phyloP scores from a whole-genome alignment of 1,284 basidiomycete species.

The Exobasidium cylindrosporum region DNA sequence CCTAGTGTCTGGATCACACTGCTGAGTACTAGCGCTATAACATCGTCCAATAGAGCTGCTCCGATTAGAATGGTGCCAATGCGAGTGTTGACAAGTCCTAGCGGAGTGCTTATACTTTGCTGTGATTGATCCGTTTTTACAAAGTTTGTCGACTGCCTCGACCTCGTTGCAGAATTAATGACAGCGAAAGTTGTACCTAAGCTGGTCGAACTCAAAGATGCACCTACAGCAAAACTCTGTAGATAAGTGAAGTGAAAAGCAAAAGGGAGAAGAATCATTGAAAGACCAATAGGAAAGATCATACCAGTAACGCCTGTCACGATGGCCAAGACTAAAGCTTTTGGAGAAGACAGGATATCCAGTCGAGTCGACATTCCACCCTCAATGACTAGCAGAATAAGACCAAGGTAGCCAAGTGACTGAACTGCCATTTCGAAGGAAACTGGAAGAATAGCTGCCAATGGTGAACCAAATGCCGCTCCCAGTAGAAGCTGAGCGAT shows the following conservation, averaged over 20 bases:
- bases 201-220: slow-evolving; percentile 62
- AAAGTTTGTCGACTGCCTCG: background rate
- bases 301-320: slow-evolving; percentile 61
- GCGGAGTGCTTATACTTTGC: background rate
- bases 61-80: slow-evolving; percentile 61
- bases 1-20: slow-evolving; percentile 59
- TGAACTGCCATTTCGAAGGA: slow-evolving; percentile 59
- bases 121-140: background rate
- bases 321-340: slow-evolving; percentile 57
- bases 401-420: slow-evolving; percentile 61
- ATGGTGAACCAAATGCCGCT: slow-evolving; percentile 60
- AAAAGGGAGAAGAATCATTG: slow-evolving; percentile 55
- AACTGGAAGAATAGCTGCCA: slow-evolving; percentile 58
- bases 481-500: slow-evolving; percentile 56
- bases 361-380: slow-evolving; percentile 51
- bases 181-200: slow-evolving; percentile 63
- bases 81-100: slow-evolving; percentile 57
- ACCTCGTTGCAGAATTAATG: slow-evolving; percentile 34
- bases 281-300: slow-evolving; percentile 58
- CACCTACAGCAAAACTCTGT: slow-evolving; percentile 62
- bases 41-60: slow-evolving; percentile 63
- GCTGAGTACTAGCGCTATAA: slow-evolving; percentile 62
- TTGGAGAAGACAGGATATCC: slow-evolving; percentile 23
- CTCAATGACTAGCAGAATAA: slow-evolving; percentile 63
- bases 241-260: slow-evolving; percentile 56